Base-by-base conservation (phyloP, 2,329 filamentous ascomycete species). In the Cephalotrichum gorgonifer region DNA sequence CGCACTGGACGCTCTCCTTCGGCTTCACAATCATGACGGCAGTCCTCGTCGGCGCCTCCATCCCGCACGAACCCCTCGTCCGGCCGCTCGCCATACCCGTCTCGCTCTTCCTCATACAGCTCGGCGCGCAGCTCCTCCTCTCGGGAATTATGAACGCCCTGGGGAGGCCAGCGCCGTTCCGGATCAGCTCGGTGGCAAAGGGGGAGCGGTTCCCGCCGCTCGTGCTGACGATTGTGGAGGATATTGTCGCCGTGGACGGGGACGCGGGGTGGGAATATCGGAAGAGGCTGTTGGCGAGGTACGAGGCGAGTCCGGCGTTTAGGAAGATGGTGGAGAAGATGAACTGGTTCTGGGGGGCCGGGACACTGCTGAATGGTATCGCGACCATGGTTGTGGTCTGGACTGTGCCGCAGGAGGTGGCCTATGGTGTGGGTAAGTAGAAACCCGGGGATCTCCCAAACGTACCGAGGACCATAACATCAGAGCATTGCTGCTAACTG, bases 171-270 rank as follows among this genome's bases (percentile, higher is more conserved):
- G 41, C 41, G 15, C 41, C 41, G 6, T 43, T 43, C 25, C 75
- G 78, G 43, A 78, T 85, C 53, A 83, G 78, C 48, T 84, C 81
- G 2, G 78, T 79, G 0, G 71, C 71, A 1, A 81, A 79, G 57
- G 80, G 80, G 17, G 71, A 70, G 15, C 65, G 68, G 59, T 75
- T 83, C 50, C 71, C 75, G 3, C 82, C 82, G 0, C 74, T 78
- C 2, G 71, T 77, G 2, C 81, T 83, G 55, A 82, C 81, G 45
- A 70, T 85, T 27, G 76, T 85, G 25, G 82, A 86, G 62, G 82
- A 86, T 56, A 72, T 84, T 23, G 73, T 83, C 14, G 80, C 78
- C 4, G 82, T 86, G 38, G 83, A 85, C 57, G 81, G 79, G 20
- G 74, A 72, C 3, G 81, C 78, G 9, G 66, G 66, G n/a, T 61